Conservation (phyloP, 257 asterid species). For the Buddleja alternifolia region DNA sequence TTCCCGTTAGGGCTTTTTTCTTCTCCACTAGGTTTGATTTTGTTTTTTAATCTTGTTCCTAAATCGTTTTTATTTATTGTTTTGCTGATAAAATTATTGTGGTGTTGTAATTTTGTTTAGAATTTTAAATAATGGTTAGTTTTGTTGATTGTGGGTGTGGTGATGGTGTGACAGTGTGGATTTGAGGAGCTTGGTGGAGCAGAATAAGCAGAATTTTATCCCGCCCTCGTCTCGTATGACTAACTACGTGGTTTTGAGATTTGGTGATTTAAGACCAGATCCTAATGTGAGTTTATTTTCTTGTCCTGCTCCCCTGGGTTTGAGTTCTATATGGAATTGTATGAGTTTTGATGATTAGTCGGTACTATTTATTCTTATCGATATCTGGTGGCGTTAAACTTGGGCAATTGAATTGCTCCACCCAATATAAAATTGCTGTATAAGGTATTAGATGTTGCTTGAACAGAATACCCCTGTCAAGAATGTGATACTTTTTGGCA, state of each 20-base stretch:
- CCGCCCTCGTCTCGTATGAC: slow-evolving; percentile 93
- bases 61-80: neutral
- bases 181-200: slow-evolving; percentile 81
- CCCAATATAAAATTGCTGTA: too few species aligned
- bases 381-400: too few species aligned
- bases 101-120: too few species aligned
- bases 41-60: neutral
- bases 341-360: too few species aligned
- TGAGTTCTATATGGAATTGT: too few species aligned
- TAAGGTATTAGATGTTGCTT: too few species aligned
- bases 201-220: slow-evolving; percentile 72
- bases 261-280: slow-evolving; percentile 63
- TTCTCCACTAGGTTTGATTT: slow-evolving; percentile 81
- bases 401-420: too few species aligned
- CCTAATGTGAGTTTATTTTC: slow-evolving; percentile 49
- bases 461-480: too few species aligned
- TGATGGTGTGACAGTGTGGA: slow-evolving; percentile 73
- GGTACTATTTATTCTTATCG: too few species aligned
- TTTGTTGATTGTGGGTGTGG: slow-evolving; percentile 12
- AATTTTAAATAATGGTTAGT: neutral
- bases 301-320: too few species aligned
- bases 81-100: neutral
- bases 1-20: slow-evolving; percentile 92
- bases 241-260: slow-evolving; percentile 83
- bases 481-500: too few species aligned